These are phyloP conservation scores for Aspergillus fischeri DNA, from an alignment of 2,329 filamentous ascomycete genomes.

Conservation along the genomic window DNA sequence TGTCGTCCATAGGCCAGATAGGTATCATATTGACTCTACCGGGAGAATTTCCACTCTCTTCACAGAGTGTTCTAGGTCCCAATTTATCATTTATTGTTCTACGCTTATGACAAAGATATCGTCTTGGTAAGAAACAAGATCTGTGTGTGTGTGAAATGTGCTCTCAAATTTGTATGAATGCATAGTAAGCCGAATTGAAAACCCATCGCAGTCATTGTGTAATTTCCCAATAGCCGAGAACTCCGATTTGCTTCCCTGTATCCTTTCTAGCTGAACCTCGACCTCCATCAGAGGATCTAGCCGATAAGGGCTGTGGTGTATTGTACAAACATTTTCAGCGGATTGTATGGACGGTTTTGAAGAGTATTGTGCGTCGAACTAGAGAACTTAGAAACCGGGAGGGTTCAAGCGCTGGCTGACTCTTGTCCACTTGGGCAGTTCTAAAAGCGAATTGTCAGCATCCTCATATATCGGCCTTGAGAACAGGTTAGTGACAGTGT, in stretches of 20 bases:
- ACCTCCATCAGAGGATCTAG: slow-evolving; percentile 1
- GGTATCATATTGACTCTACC: slow-evolving; percentile 1
- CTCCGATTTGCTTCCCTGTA: slow-evolving; percentile 28
- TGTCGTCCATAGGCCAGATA: not conserved
- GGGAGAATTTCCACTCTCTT: not conserved
- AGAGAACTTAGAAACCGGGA: slow-evolving; percentile 71
- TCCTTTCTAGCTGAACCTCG: slow-evolving; percentile 14
- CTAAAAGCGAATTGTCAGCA: slow-evolving; percentile 40
- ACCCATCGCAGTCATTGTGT: slow-evolving; percentile 13
- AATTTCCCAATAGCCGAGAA: slow-evolving; percentile 30
- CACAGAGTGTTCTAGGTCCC: not conserved
- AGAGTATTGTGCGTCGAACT: slow-evolving; percentile 1
- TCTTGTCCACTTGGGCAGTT: slow-evolving; percentile 89
- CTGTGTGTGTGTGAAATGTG: slow-evolving; percentile 15
- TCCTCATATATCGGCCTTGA: not conserved
- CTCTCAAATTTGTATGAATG: slow-evolving; percentile 22
- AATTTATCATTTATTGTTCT: slow-evolving; percentile 6
- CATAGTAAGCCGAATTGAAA: slow-evolving; percentile 18
- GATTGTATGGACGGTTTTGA: slow-evolving; percentile 6
- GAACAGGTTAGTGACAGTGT: not conserved
- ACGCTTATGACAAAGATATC: slow-evolving; percentile 1
- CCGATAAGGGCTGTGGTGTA: slow-evolving; percentile 17
- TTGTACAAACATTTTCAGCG: slow-evolving; percentile 24
- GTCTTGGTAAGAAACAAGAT: slow-evolving; percentile 5
- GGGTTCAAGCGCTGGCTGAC: slow-evolving; percentile 92